phyloP scores from a whole-genome alignment of 495 filamentous ascomycete genomes.

The Aspergillus nanangensis region DNA sequence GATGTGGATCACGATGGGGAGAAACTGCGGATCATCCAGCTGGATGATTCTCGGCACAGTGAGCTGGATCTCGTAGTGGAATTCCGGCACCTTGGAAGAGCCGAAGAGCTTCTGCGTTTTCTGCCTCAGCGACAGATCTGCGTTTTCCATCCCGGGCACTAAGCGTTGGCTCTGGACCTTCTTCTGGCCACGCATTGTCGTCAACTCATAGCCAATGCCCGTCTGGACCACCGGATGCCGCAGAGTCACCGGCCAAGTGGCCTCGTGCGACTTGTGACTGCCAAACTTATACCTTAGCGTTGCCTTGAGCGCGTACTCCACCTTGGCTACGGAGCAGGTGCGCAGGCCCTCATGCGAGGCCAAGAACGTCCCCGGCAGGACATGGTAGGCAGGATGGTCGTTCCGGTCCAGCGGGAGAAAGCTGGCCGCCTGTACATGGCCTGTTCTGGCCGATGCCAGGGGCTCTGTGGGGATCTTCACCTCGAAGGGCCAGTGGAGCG shows the following conservation, averaged over 20 bases:
- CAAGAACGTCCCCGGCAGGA: slow-evolving; percentile 15
- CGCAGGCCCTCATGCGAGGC: neutral
- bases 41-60: slow-evolving; percentile 7
- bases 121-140: slow-evolving; percentile 15
- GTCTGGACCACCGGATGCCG: neutral
- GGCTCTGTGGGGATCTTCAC: slow-evolving; percentile 11
- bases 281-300: slow-evolving; percentile 8
- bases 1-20: slow-evolving; percentile 11
- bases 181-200: neutral
- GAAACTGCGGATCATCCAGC: slow-evolving; percentile 9
- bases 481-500: slow-evolving; percentile 14
- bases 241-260: slow-evolving; percentile 9
- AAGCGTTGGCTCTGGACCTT: slow-evolving; percentile 10
- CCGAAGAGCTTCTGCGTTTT: slow-evolving; percentile 14
- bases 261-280: neutral
- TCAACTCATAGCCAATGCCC: neutral
- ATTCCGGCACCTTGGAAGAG: slow-evolving; percentile 15
- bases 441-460: neutral
- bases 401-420: slow-evolving; percentile 16
- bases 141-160: slow-evolving; percentile 14
- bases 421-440: slow-evolving; percentile 7
- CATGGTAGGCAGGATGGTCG: slow-evolving; percentile 7
- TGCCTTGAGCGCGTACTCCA: slow-evolving; percentile 19
- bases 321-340: slow-evolving; percentile 7
- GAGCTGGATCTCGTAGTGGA: slow-evolving; percentile 7